These are phyloP conservation scores for Coriaria nepalensis DNA, from an alignment of 306 rosid genomes.

Conservation along the genomic window DNA sequence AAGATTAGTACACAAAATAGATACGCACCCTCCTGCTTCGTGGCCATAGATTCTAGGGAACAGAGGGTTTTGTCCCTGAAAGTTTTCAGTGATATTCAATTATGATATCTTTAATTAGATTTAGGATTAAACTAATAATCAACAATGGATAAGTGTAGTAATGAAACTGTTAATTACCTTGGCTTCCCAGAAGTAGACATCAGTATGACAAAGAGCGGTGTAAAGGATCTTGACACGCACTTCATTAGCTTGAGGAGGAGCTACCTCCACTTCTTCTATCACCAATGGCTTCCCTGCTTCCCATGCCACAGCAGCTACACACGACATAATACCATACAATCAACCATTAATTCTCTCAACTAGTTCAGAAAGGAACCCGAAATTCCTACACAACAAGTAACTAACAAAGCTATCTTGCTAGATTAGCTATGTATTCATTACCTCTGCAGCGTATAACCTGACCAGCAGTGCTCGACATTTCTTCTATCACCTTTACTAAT, in stretches of 20 bases:
- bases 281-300: constrained; percentile 30
- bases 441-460: constrained; percentile 57
- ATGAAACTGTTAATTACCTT: constrained; percentile 12
- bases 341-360: neutral
- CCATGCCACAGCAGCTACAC: constrained; percentile 28
- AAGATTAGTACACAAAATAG: neutral
- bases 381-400: neutral
- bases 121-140: too few species aligned
- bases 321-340: neutral
- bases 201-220: constrained; percentile 29
- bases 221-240: constrained; percentile 20
- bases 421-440: too few species aligned
- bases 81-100: neutral
- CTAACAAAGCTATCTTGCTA: too few species aligned
- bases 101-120: neutral
- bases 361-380: neutral
- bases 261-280: constrained; percentile 30
- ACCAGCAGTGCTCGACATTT: constrained; percentile 40
- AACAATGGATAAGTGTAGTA: neutral
- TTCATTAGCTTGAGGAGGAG: constrained; percentile 27
- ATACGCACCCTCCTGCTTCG: constrained; percentile 31
- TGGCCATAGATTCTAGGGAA: constrained; percentile 33
- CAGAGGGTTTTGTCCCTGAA: constrained; percentile 20
- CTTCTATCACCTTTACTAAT: too few species aligned
- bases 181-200: constrained; percentile 27